phyloP scores from a whole-genome alignment of 768 basidiomycete genomes.

The Rhodotorula toruloides region DNA sequence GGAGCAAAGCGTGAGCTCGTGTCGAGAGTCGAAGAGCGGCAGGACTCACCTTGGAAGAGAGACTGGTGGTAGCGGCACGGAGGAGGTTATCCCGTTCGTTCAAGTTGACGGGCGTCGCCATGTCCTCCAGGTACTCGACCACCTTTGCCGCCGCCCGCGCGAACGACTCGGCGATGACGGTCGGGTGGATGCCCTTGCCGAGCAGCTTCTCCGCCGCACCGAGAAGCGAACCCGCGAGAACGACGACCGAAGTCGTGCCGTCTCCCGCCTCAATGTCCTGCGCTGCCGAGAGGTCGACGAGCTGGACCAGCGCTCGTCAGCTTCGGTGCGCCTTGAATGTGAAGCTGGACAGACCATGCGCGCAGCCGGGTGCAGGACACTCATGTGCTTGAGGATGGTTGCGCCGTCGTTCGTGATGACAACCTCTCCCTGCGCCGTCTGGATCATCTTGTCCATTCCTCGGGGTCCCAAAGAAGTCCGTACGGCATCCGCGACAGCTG shows the following conservation, averaged over 20 bases:
- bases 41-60: slow-evolving; percentile 80
- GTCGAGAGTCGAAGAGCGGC: neutral
- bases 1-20: neutral
- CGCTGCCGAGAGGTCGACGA: slow-evolving; percentile 93
- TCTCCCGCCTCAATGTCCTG: slow-evolving; percentile 99
- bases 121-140: slow-evolving; percentile 86
- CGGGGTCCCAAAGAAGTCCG: slow-evolving; percentile 91
- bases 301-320: slow-evolving; percentile 51
- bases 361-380: slow-evolving; percentile 94
- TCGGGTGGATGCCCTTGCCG: slow-evolving; percentile 87
- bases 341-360: slow-evolving; percentile 67
- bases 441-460: slow-evolving; percentile 99
- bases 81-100: slow-evolving; percentile 77
- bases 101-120: slow-evolving; percentile 86
- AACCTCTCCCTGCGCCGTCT: slow-evolving; percentile 72
- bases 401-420: slow-evolving; percentile 99
- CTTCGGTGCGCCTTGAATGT: neutral
- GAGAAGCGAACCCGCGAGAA: slow-evolving; percentile 85
- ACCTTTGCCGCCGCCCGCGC: slow-evolving; percentile 84
- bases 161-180: slow-evolving; percentile 93
- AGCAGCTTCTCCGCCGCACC: slow-evolving; percentile 96
- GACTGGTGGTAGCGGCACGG: slow-evolving; percentile 85
- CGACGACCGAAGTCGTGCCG: slow-evolving; percentile 95
- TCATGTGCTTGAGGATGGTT: slow-evolving; percentile 75
- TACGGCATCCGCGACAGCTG: slow-evolving; percentile 96